Conservation (phyloP, 164 flowering plant species). For the Umbellularia californica region DNA sequence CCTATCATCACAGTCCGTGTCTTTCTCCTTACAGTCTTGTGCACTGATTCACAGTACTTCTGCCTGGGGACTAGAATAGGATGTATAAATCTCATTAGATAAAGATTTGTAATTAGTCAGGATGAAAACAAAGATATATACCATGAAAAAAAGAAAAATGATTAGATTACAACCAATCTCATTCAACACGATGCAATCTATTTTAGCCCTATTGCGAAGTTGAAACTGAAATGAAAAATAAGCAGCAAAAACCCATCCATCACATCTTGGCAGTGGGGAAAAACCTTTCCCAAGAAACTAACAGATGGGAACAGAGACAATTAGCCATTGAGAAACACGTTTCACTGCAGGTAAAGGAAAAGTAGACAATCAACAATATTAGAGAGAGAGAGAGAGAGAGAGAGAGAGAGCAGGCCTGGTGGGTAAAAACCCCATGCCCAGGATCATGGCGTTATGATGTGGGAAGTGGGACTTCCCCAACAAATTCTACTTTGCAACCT, state of each 20-base stretch:
- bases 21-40: conserved; percentile 89
- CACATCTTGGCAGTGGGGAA: neutral
- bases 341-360: neutral
- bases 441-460: no score
- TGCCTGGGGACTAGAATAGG: conserved; percentile 74
- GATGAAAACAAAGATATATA: neutral
- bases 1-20: conserved; percentile 95
- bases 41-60: conserved; percentile 83
- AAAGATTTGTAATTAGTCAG: neutral
- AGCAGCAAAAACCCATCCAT: neutral
- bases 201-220: no score
- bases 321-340: neutral
- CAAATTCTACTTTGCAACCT: no score
- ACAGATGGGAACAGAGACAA: neutral
- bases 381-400: no score
- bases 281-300: neutral
- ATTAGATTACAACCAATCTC: neutral
- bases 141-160: neutral
- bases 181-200: neutral
- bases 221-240: no score
- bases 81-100: conserved; percentile 12
- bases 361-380: neutral
- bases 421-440: no score
- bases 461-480: no score
- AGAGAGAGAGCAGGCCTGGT: no score